Conservation (phyloP, 1,284 basidiomycete species). For the Thecaphora thlaspeos region DNA sequence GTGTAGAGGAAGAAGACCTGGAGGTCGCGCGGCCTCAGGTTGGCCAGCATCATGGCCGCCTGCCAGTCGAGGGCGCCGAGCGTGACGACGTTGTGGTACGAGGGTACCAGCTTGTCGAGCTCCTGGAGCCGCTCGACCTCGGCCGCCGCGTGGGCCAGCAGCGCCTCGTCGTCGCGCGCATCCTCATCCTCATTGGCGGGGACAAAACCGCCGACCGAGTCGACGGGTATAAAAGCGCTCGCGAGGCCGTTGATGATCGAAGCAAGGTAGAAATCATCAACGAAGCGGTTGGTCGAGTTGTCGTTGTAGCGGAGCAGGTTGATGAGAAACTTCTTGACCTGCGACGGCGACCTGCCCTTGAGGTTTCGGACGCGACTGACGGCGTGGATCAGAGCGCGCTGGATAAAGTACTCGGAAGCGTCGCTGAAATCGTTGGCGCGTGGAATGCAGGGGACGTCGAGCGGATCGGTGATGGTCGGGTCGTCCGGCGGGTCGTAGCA, state of each 20-base stretch:
- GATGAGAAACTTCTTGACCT: slow-evolving; percentile 86
- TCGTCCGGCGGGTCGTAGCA: slow-evolving; percentile 67
- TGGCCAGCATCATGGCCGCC: slow-evolving; percentile 34
- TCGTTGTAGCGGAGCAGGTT: slow-evolving; percentile 91
- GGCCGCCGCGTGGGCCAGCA: slow-evolving; percentile 37
- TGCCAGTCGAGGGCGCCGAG: slow-evolving; percentile 64
- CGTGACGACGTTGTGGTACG: slow-evolving; percentile 89
- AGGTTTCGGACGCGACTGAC: slow-evolving; percentile 77
- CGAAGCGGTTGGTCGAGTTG: slow-evolving; percentile 87
- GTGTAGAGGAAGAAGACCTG: slow-evolving; percentile 83
- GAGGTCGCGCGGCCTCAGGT: slow-evolving; percentile 75
- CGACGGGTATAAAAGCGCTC: slow-evolving; percentile 66
- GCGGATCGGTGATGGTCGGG: slow-evolving; percentile 21
- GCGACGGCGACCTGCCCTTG: slow-evolving; percentile 78
- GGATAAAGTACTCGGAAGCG: slow-evolving; percentile 87
- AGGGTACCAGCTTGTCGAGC: slow-evolving; percentile 92
- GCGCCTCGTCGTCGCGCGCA: slow-evolving; percentile 36
- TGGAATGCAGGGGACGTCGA: slow-evolving; percentile 73
- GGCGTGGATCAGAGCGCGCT: slow-evolving; percentile 79
- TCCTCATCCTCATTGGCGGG: slow-evolving; percentile 37
- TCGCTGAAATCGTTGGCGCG: slow-evolving; percentile 92
- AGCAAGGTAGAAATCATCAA: slow-evolving; percentile 87
- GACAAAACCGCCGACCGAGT: slow-evolving; percentile 32
- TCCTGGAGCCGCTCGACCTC: slow-evolving; percentile 82
- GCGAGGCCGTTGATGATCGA: slow-evolving; percentile 80